Conservation (phyloP, 2,329 filamentous ascomycete species). For the Cytospora schulzeri region DNA sequence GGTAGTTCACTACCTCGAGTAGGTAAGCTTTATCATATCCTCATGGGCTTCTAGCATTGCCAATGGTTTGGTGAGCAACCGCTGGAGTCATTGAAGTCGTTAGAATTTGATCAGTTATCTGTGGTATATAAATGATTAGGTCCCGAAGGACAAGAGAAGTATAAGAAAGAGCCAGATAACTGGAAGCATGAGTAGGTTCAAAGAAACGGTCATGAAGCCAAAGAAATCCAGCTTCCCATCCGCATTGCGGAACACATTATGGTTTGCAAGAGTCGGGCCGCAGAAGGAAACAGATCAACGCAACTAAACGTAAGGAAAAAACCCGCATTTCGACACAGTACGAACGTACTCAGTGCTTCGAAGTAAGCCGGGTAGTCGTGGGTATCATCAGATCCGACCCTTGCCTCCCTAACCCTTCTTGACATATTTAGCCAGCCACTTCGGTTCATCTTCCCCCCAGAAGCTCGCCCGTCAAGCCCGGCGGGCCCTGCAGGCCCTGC, state of each 20-base stretch:
- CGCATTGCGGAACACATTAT: background rate
- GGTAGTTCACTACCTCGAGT: too few species aligned
- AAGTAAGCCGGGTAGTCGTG: background rate
- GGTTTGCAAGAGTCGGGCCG: background rate
- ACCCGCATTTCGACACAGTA: too few species aligned
- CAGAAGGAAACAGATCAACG: background rate
- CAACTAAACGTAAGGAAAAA: too few species aligned
- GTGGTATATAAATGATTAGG: background rate
- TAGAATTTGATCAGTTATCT: background rate
- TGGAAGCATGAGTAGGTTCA: background rate
- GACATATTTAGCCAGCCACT: too few species aligned
- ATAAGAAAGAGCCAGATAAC: background rate
- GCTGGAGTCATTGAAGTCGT: background rate
- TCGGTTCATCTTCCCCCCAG: background rate
- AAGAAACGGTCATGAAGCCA: background rate
- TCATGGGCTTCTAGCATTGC: background rate
- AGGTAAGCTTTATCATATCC: background rate
- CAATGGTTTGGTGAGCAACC: background rate
- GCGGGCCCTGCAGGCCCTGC: background rate
- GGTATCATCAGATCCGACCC: background rate
- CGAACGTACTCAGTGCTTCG: background rate
- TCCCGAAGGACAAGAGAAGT: background rate
- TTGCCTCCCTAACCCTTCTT: background rate
- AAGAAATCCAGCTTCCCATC: background rate
- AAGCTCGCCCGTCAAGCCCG: background rate